Evolutionary conservation across 306 rosid genomes (phyloP).

Genomic region (Lablab purpureus): DNA sequence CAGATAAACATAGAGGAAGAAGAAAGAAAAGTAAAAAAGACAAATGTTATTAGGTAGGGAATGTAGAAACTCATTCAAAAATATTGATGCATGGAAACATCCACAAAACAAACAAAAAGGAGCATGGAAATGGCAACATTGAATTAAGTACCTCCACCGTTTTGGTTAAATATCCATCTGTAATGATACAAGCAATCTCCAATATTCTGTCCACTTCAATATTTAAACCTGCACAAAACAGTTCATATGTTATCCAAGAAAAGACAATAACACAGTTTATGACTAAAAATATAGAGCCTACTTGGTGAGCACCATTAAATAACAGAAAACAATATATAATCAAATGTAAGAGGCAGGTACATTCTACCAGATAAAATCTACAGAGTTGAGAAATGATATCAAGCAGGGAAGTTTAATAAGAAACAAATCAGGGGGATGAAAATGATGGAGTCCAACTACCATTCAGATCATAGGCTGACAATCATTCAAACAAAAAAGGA

Average conservation of each 20-base stretch:
- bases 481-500: background rate
- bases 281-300: conserved; percentile 7
- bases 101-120: background rate
- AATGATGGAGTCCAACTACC: background rate
- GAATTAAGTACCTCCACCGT: conserved; percentile 71
- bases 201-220: conserved; percentile 87
- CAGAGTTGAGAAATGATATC: conserved; percentile 13
- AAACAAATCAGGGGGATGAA: background rate
- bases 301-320: background rate
- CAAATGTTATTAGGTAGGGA: conserved; percentile 1
- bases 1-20: background rate
- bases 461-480: conserved; percentile 14
- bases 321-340: background rate
- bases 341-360: background rate
- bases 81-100: background rate
- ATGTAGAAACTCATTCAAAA: conserved; percentile 30
- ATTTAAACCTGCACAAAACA: conserved; percentile 70
- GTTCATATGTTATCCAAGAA: conserved; percentile 16
- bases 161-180: conserved; percentile 85
- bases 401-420: background rate
- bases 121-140: background rate
- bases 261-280: background rate
- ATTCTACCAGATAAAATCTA: background rate
- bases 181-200: conserved; percentile 94
- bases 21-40: background rate